These are phyloP conservation scores for Plectosphaerella sp. DNA, from an alignment of 2,329 filamentous ascomycete species.

Conservation along the genomic window DNA sequence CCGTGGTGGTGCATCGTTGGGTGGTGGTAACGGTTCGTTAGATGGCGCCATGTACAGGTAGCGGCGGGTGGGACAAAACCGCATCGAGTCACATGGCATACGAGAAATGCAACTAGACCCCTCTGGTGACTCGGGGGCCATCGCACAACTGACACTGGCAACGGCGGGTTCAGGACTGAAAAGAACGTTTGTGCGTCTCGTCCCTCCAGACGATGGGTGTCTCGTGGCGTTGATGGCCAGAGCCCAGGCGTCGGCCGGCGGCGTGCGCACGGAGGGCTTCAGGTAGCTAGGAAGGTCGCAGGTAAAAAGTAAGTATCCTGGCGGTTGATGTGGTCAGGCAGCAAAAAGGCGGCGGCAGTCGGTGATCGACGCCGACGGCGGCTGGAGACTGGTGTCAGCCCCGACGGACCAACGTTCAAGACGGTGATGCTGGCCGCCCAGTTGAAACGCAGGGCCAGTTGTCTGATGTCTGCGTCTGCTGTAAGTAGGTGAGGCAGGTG, in stretches of 20 bases:
- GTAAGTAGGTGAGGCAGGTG: background rate
- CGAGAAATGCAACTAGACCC: constrained; percentile 3
- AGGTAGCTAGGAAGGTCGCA: no score
- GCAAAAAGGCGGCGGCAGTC: background rate
- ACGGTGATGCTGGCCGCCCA: no score
- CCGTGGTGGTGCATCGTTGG: background rate
- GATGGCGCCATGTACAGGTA: background rate
- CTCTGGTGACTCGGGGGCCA: background rate
- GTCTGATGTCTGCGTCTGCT: no score
- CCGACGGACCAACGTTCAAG: no score
- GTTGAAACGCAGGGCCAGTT: no score
- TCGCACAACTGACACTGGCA: background rate
- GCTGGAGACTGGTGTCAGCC: no score
- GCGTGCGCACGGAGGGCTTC: background rate
- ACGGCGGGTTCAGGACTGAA: no score
- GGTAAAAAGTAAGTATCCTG: no score
- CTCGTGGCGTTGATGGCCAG: background rate
- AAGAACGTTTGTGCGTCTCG: background rate
- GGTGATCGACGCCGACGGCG: no score
- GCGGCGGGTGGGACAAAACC: background rate
- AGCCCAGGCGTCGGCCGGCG: background rate
- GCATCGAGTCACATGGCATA: constrained; percentile 2
- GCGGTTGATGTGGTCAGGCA: no score
- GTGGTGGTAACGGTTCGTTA: background rate
- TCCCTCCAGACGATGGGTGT: background rate